Conservation (phyloP, 495 filamentous ascomycete genomes). For the Platismatia glauca region DNA sequence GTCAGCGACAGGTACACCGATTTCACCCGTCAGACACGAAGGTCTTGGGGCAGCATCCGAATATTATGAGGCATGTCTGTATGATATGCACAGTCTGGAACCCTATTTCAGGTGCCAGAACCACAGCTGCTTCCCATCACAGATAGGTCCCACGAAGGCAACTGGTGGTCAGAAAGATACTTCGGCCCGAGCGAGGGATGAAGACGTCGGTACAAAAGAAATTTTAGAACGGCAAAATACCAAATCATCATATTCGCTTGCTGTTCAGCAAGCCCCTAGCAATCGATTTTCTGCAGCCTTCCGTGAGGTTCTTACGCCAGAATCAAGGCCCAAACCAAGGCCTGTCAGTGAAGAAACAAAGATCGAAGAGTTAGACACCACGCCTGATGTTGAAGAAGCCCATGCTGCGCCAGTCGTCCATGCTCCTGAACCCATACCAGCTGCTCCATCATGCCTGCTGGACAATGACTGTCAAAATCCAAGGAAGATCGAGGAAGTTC, state of each 20-base stretch:
- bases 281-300: conserved; percentile 27
- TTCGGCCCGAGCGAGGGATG: neutral
- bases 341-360: conserved; percentile 23
- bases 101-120: conserved; percentile 44
- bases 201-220: neutral
- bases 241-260: conserved; percentile 30
- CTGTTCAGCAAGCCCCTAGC: conserved; percentile 23
- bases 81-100: conserved; percentile 40
- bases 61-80: conserved; percentile 45
- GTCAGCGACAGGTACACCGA: neutral
- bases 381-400: conserved; percentile 23
- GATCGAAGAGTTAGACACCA: conserved; percentile 26
- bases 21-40: conserved; percentile 18
- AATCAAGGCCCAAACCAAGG: conserved; percentile 13
- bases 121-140: conserved; percentile 34
- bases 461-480: neutral
- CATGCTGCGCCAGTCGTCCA: conserved; percentile 22
- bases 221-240: neutral
- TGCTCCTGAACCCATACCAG: conserved; percentile 17
- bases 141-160: neutral
- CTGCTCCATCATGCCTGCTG: conserved; percentile 14
- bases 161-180: neutral
- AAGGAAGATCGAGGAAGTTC: neutral
- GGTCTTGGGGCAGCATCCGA: conserved; percentile 39
- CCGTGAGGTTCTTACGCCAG: conserved; percentile 20